A percentile compares a stretch with the other conserved stretches of the same genome.
Conservation (phyloP, 345 rosid species). For the Anastatica hierochuntica region DNA sequence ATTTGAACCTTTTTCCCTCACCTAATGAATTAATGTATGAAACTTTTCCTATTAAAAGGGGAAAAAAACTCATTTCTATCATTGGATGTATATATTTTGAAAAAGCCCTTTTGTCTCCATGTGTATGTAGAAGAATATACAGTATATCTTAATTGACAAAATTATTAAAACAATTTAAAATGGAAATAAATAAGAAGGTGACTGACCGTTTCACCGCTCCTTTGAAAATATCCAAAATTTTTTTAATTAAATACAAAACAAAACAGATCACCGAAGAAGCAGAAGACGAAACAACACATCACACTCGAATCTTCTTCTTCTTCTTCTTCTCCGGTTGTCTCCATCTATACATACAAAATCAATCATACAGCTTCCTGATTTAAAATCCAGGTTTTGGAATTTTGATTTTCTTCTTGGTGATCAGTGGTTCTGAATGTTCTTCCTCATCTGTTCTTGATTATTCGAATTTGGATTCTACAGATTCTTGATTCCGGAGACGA, state of each 20-base stretch:
- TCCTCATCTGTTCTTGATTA: no score
- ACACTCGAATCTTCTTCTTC: constrained; percentile 16
- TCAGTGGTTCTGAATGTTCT: neutral
- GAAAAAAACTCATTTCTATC: no score
- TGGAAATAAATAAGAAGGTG: neutral
- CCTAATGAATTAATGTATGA: no score
- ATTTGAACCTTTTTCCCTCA: no score
- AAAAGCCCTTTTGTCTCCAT: no score
- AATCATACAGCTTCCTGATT: neutral
- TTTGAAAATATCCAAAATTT: no score
- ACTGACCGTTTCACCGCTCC: constrained; percentile 27
- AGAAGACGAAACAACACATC: constrained; percentile 21
- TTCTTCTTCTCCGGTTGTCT: constrained; percentile 20
- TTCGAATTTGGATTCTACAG: constrained; percentile 4
- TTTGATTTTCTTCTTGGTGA: neutral
- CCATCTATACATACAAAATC: neutral
- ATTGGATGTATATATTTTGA: no score
- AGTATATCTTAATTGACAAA: no score
- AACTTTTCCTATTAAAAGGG: no score
- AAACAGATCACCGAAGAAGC: constrained; percentile 19
- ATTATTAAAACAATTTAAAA: no score
- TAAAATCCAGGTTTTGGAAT: neutral
- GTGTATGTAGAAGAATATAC: no score
- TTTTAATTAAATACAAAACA: neutral
- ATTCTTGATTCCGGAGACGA: constrained; percentile 2